These are phyloP conservation scores for Daedaleopsis nitida DNA, from an alignment of 768 basidiomycete genomes.

Conservation along the genomic window DNA sequence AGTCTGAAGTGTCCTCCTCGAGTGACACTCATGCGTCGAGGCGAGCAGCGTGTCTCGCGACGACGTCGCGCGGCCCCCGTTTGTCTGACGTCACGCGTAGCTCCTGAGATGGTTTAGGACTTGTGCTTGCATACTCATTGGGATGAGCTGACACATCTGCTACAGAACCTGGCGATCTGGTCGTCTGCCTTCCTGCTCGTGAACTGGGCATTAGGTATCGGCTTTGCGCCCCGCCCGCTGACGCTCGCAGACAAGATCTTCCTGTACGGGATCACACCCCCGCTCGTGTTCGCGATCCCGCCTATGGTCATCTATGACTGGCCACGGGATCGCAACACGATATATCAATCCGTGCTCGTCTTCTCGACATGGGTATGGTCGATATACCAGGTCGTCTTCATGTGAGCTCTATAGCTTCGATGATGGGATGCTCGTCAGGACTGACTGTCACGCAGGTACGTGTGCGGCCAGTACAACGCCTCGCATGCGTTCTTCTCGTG, in stretches of 20 bases:
- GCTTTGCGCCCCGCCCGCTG: conserved; percentile 48
- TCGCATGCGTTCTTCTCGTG: conserved; percentile 39
- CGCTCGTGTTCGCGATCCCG: conserved; percentile 61
- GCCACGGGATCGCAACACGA: conserved; percentile 58
- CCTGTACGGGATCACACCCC: conserved; percentile 61
- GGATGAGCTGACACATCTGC: background rate
- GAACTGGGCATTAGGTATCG: conserved; percentile 68
- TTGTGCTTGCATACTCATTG: no score
- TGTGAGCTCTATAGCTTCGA: conserved; percentile 30
- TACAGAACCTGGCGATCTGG: conserved; percentile 58
- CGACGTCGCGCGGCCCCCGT: no score
- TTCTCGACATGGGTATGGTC: conserved; percentile 69
- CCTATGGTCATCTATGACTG: conserved; percentile 71
- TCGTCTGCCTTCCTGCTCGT: conserved; percentile 63
- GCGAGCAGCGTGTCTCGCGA: no score
- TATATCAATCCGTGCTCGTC: conserved; percentile 65
- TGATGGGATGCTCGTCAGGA: background rate
- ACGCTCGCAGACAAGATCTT: conserved; percentile 59
- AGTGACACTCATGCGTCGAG: no score
- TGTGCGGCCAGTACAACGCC: conserved; percentile 44
- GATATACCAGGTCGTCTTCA: conserved; percentile 56
- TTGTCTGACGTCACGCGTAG: no score
- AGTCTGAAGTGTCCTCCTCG: no score
- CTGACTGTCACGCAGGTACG: conserved; percentile 30
- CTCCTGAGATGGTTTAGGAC: no score